These are phyloP conservation scores for Salix brachista DNA, from an alignment of 345 rosid genomes.

Conservation along the genomic window DNA sequence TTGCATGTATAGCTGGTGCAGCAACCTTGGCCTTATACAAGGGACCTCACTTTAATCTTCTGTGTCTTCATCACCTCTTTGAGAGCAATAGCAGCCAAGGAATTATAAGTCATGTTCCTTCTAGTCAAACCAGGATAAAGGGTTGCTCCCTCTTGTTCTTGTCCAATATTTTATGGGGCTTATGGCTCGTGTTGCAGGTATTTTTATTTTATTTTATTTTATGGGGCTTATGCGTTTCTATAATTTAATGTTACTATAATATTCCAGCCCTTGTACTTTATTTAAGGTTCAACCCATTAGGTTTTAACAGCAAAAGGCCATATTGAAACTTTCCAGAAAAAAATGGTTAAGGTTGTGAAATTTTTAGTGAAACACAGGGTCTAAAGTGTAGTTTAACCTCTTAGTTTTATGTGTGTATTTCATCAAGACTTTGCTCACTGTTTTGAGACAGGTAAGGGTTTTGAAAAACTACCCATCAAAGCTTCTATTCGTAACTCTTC, in stretches of 20 bases:
- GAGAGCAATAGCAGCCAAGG: constrained; percentile 22
- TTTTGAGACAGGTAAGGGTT: constrained; percentile 45
- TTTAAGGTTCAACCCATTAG: no score
- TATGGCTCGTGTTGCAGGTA: constrained; percentile 95
- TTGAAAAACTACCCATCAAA: constrained; percentile 71
- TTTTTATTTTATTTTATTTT: neutral
- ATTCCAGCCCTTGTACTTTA: neutral
- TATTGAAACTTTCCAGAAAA: no score
- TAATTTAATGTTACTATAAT: neutral
- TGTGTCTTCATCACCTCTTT: constrained; percentile 36
- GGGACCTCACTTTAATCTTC: constrained; percentile 56
- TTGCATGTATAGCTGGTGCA: constrained; percentile 64
- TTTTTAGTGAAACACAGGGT: no score
- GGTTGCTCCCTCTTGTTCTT: constrained; percentile 80
- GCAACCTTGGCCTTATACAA: constrained; percentile 62
- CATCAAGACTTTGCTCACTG: neutral
- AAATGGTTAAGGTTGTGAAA: no score
- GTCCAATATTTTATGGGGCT: constrained; percentile 62
- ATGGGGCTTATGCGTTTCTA: constrained; percentile 63
- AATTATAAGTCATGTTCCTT: constrained; percentile 27
- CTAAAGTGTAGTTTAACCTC: no score
- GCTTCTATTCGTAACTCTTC: constrained; percentile 75
- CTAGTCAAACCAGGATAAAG: constrained; percentile 62
- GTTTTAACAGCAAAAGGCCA: no score
- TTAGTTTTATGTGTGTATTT: no score